Conservation (phyloP, 1,284 basidiomycete genomes). For the Omphalotus olearius region DNA sequence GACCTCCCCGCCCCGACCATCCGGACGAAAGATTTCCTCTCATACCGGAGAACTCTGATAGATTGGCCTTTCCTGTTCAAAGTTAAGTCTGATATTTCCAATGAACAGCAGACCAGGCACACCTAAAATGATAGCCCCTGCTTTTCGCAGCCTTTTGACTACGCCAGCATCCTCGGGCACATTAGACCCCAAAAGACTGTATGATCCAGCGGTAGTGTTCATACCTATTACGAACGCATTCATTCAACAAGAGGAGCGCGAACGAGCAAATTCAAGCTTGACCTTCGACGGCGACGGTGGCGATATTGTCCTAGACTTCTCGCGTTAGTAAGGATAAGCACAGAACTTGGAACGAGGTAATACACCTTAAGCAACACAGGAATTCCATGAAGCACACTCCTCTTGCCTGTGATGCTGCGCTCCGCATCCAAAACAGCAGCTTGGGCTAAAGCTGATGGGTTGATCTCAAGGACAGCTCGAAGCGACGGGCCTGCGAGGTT, state of each 20-base stretch:
- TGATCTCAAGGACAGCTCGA: conserved; percentile 60
- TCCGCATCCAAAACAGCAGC: conserved; percentile 54
- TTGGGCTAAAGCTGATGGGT: conserved; percentile 52
- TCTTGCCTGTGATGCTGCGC: conserved; percentile 38
- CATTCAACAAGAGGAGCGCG: not conserved
- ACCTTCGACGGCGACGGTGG: conserved; percentile 6
- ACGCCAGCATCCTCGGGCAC: conserved; percentile 62
- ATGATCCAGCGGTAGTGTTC: conserved; percentile 66
- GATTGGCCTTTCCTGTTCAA: conserved; percentile 52
- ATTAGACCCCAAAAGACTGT: conserved; percentile 50
- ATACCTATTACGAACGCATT: conserved; percentile 38
- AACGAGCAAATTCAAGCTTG: not conserved
- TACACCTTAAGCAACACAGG: conserved; percentile 62
- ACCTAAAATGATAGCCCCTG: conserved; percentile 67
- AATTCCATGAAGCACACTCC: conserved; percentile 62
- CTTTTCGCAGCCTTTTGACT: conserved; percentile 52
- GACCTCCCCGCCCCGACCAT: conserved; percentile 65
- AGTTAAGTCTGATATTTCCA: not conserved
- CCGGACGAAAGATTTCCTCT: conserved; percentile 54
- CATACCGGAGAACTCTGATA: conserved; percentile 61
- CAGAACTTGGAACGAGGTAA: not conserved
- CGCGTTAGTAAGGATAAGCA: not conserved
- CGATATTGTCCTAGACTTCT: conserved; percentile 2
- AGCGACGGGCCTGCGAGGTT: conserved; percentile 57
- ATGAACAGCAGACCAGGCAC: not conserved